Evolutionary conservation across 2,329 filamentous ascomycete species (phyloP).

Genomic region (Macrophomina tecta): DNA sequence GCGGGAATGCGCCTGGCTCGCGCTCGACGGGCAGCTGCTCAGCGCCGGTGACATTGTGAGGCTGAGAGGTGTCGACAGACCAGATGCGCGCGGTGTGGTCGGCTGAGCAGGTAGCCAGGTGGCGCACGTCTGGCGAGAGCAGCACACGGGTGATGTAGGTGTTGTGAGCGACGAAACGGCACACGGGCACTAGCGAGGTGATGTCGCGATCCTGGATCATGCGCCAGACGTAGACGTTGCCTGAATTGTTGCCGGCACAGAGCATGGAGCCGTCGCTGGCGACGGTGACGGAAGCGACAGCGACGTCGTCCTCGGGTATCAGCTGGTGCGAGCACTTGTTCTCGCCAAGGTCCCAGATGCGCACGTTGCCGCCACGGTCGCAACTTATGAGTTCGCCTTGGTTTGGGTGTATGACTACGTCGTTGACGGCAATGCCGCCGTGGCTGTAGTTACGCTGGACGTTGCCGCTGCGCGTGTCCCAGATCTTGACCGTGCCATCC

Average conservation of each 20-base stretch:
- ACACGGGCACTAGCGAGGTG: constrained; percentile 84
- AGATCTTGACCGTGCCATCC: constrained; percentile 95
- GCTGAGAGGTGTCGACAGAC: constrained; percentile 71
- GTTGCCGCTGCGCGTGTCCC: constrained; percentile 85
- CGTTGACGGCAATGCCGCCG: constrained; percentile 85
- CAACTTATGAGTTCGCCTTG: constrained; percentile 98
- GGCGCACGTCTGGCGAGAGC: constrained; percentile 90
- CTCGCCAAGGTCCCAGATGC: constrained; percentile 95
- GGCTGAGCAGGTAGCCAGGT: constrained; percentile 90
- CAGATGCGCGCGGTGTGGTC: constrained; percentile 97
- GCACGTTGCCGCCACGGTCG: constrained; percentile 87
- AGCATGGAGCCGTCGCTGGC: constrained; percentile 92
- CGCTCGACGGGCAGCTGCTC: constrained; percentile 44
- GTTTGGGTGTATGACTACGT: constrained; percentile 99
- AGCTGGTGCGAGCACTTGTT: constrained; percentile 97
- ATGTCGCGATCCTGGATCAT: constrained; percentile 83
- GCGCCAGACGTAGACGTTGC: constrained; percentile 96
- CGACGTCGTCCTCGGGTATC: constrained; percentile 93
- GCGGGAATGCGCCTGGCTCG: constrained; percentile 68
- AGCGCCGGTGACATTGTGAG: constrained; percentile 42
- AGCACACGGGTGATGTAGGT: constrained; percentile 93
- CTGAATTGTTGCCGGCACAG: constrained; percentile 90
- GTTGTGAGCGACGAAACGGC: constrained; percentile 87
- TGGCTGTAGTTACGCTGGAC: constrained; percentile 95
- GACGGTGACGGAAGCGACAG: constrained; percentile 92